phyloP scores from a whole-genome alignment of 2,329 filamentous ascomycete genomes.

The Diatrype stigma region DNA sequence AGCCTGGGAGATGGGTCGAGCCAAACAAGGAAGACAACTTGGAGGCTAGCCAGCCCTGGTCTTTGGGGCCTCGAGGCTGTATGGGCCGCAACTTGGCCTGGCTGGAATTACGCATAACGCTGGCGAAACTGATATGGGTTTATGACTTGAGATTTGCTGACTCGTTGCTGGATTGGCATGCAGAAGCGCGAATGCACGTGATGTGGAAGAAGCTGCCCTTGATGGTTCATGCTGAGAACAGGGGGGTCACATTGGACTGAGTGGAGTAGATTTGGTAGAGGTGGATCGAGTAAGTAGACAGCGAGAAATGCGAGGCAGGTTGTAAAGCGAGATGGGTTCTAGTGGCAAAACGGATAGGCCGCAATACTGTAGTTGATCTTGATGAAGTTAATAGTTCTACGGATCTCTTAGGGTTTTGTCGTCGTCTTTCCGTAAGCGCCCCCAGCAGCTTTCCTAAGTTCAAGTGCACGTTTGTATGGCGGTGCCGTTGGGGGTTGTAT shows the following conservation, averaged over 20 bases:
- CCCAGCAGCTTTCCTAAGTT: constrained; percentile 71
- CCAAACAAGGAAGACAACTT: constrained; percentile 1
- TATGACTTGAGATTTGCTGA: constrained; percentile 18
- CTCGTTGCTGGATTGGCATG: constrained; percentile 17
- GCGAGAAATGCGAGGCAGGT: no score
- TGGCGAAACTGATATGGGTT: constrained; percentile 15
- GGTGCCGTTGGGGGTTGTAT: constrained; percentile 94
- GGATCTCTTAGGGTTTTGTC: background rate
- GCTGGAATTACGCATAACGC: constrained; percentile 9
- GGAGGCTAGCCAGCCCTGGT: constrained; percentile 12
- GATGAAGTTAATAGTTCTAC: background rate
- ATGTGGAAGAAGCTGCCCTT: constrained; percentile 20
- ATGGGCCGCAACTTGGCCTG: constrained; percentile 4
- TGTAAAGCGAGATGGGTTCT: no score
- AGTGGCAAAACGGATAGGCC: no score
- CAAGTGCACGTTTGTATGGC: constrained; percentile 86
- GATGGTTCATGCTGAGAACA: constrained; percentile 1
- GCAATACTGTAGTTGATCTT: no score
- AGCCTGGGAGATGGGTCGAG: constrained; percentile 14
- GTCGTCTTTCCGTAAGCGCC: constrained; percentile 69
- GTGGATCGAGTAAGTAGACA: no score
- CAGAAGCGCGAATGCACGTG: constrained; percentile 17
- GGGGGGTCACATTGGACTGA: no score
- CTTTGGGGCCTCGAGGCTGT: constrained; percentile 5
- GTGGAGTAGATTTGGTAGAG: no score